Base-by-base conservation (phyloP, 2,329 filamentous ascomycete genomes). In the Trichoderma atrobrunneum region DNA sequence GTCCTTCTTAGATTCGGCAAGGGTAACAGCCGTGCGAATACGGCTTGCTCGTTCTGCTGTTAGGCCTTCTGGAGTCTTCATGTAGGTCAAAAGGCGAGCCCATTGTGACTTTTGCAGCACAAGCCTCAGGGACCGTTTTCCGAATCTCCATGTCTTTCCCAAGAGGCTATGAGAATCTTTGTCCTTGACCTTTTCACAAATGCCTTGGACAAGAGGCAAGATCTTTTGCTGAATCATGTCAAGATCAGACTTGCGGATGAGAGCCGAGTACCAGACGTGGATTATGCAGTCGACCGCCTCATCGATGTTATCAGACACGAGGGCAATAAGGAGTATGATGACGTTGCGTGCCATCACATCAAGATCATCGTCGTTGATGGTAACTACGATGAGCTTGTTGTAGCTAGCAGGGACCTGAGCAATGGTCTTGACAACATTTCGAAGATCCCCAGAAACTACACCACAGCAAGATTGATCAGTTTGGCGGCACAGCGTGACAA, bases 221-320 rank as follows among this genome's bases (percentile, higher is more conserved):
- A 65, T 3, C 3, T n/a, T 24, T 4, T 24, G 18, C 6, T 73
- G 72, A 3, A 75, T 28, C 10, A 74, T 54, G 2, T 72, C 54
- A 5, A 73, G 59, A 63, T 75, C 51, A 1, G 70, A 72, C 30
- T 69, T 54, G 24, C 64, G 57, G 11, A 76, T 36, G 34, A 72
- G 54, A 5, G 75, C 71, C 7, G 74, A 76, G 30, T 76, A 76
- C 75, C 74, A 76, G 48, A 75, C 18, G 30, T 76, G 74, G 4
- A 76, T 73, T 10, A 76, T 76, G 67, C 66, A 73, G 32, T 75
- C 73, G 1, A 71, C 66, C 1, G 75, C 75, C 8, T 68, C 65
- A 0, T 74, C 54, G 3, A 51, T 43, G n/a, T 75, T 30, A 0
- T 71, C 60, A 3, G 70, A 51, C 1, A 70, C 26, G n/a, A 75